A percentile compares a stretch with the other conserved stretches of the same genome.
These are phyloP conservation scores for Saccharomycopsis crataegensis DNA, from an alignment of 1,139 yeast species.

Conservation along the genomic window DNA sequence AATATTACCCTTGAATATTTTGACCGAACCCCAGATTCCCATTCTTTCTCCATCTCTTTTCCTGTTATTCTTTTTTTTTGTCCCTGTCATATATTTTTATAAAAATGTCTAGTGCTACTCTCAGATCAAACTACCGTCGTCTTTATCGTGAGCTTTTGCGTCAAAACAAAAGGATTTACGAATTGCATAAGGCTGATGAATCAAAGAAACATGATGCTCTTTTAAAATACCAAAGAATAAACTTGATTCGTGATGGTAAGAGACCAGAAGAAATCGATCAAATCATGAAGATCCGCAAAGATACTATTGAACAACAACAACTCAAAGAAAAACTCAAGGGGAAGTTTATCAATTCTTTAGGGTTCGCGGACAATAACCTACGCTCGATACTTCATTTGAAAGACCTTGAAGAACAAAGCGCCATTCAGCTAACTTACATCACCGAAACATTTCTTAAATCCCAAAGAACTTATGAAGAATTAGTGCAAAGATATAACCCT, in stretches of 20 bases:
- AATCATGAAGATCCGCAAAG: conserved; percentile 5
- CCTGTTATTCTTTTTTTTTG: too few species aligned
- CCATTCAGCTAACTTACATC: conserved; percentile 4
- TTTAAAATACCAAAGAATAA: conserved; percentile 48
- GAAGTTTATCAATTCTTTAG: conserved; percentile 1
- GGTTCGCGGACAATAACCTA: neutral
- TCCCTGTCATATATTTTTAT: too few species aligned
- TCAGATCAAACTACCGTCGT: conserved; percentile 6
- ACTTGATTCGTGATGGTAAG: conserved; percentile 33
- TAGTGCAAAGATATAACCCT: conserved; percentile 81
- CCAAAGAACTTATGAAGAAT: conserved; percentile 71
- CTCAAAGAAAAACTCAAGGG: neutral
- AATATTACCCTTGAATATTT: too few species aligned
- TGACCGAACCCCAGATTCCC: too few species aligned
- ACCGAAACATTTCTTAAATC: conserved; percentile 48
- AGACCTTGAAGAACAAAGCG: conserved; percentile 23
- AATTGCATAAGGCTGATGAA: conserved; percentile 36
- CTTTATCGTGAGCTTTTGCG: conserved; percentile 18
- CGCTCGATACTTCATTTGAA: conserved; percentile 18
- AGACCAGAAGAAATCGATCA: conserved; percentile 8
- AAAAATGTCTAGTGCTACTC: neutral
- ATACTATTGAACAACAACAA: neutral
- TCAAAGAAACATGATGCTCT: conserved; percentile 44
- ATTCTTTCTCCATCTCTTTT: too few species aligned
- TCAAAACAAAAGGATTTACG: conserved; percentile 8